These are phyloP conservation scores for Anaeramoeba ignava DNA, from an alignment of 78 protist genomes.

Conservation along the genomic window DNA sequence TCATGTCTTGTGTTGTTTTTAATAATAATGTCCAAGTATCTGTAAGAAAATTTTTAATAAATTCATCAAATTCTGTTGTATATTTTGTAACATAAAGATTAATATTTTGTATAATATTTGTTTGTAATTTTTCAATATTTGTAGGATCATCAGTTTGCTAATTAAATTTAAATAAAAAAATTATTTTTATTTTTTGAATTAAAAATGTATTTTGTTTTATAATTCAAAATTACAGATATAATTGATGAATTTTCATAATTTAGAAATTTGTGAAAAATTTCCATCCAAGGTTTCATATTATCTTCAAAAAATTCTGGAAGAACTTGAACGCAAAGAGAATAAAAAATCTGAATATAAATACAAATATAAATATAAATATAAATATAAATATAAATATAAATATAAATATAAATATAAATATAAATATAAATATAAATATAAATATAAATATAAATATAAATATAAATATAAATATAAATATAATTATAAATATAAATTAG, in stretches of 20 bases:
- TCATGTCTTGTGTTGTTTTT: background rate
- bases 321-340: slow-evolving; percentile 15
- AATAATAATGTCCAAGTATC: background rate
- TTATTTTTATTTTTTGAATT: slow-evolving; percentile 34
- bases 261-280: slow-evolving; percentile 23
- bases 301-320: slow-evolving; percentile 72
- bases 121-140: background rate
- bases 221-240: background rate
- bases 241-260: background rate
- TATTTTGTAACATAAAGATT: slow-evolving; percentile 14
- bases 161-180: slow-evolving; percentile 22
- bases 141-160: background rate
- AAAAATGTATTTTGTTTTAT: background rate
- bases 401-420: too few relatives aligned
- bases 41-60: background rate
- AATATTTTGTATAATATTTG: slow-evolving; percentile 13
- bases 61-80: background rate
- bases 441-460: background rate
- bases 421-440: too few relatives aligned
- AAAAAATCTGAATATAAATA: too few relatives aligned
- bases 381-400: too few relatives aligned
- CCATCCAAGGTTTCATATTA: slow-evolving; percentile 37
- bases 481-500: background rate
- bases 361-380: too few relatives aligned
- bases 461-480: background rate